Percentiles rank a stretch among this genome's conserved stretches.
These are phyloP conservation scores for Tetrastigma voinierianum DNA, from an alignment of 164 flowering plant species.

Conservation along the genomic window DNA sequence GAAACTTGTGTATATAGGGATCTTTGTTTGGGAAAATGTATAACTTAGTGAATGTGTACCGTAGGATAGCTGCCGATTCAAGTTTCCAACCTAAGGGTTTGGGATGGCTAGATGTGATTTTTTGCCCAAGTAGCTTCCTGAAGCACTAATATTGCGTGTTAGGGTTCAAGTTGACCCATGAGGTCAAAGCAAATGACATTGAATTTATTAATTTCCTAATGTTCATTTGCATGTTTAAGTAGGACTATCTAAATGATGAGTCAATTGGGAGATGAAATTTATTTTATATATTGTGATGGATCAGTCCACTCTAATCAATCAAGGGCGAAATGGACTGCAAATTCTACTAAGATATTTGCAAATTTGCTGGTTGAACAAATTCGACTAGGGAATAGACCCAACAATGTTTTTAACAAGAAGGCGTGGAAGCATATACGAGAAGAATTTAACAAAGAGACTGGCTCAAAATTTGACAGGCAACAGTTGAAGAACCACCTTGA, in stretches of 20 bases:
- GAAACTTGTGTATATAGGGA: too few species aligned
- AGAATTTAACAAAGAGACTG: neutral
- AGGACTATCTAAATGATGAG: neutral
- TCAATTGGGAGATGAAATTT: neutral
- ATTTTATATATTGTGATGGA: neutral
- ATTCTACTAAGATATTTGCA: constrained; percentile 3
- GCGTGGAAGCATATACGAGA: constrained; percentile 2
- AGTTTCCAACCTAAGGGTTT: too few species aligned
- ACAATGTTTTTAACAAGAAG: constrained; percentile 1
- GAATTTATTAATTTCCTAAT: too few species aligned
- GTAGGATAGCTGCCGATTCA: too few species aligned
- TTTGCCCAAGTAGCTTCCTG: too few species aligned
- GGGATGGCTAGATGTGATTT: too few species aligned
- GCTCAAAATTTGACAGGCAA: constrained; percentile 2
- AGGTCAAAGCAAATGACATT: too few species aligned
- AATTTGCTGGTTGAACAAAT: constrained; percentile 4
- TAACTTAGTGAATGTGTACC: too few species aligned
- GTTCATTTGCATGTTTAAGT: too few species aligned
- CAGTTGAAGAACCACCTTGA: constrained; percentile 9
- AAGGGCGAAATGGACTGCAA: constrained; percentile 1
- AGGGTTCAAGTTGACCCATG: too few species aligned
- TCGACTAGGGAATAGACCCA: constrained; percentile 1
- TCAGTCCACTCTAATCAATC: neutral
- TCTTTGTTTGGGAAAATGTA: too few species aligned
- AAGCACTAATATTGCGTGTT: too few species aligned